phyloP scores from a whole-genome alignment of 495 filamentous ascomycete genomes.

The Hyaloscypha variabilis region DNA sequence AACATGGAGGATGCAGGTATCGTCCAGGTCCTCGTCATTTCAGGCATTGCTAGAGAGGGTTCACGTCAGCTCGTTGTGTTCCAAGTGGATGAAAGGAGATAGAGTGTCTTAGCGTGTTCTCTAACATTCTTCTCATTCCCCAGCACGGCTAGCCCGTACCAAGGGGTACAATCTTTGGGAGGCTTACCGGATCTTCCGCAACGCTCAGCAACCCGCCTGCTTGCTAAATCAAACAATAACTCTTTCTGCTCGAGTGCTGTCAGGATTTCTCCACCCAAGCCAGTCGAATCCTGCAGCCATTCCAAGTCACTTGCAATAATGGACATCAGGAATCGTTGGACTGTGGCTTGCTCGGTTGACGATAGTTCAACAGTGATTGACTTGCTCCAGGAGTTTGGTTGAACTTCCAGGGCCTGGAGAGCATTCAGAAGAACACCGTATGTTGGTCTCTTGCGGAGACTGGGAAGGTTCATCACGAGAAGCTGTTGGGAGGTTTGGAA shows the following conservation, averaged over 20 bases:
- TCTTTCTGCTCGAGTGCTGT: slow-evolving; percentile 58
- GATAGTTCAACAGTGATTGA: background rate
- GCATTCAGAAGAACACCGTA: slow-evolving; percentile 47
- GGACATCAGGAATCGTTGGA: slow-evolving; percentile 63
- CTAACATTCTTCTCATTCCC: no score
- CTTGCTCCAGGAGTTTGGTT: slow-evolving; percentile 38
- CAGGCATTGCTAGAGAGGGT: slow-evolving; percentile 65
- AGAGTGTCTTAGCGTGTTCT: background rate
- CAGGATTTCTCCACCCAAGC: background rate
- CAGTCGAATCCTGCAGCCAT: slow-evolving; percentile 72
- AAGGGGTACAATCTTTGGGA: no score
- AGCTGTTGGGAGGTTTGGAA: background rate
- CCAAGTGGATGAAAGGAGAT: no score
- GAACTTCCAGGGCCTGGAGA: slow-evolving; percentile 45
- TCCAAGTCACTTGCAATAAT: slow-evolving; percentile 73
- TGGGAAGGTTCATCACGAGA: slow-evolving; percentile 49
- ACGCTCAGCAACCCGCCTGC: slow-evolving; percentile 75
- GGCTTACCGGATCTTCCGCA: slow-evolving; percentile 69
- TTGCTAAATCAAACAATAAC: slow-evolving; percentile 76
- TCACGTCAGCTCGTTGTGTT: background rate
- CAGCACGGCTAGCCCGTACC: no score
- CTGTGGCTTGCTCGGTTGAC: background rate
- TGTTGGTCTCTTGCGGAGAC: slow-evolving; percentile 52
- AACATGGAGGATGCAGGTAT: slow-evolving; percentile 49
- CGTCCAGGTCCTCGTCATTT: slow-evolving; percentile 72